Evolutionary conservation across 1,284 basidiomycete genomes (phyloP), one percentile per base, ranked within the genome.

Genomic region (Trametes sp.): DNA sequence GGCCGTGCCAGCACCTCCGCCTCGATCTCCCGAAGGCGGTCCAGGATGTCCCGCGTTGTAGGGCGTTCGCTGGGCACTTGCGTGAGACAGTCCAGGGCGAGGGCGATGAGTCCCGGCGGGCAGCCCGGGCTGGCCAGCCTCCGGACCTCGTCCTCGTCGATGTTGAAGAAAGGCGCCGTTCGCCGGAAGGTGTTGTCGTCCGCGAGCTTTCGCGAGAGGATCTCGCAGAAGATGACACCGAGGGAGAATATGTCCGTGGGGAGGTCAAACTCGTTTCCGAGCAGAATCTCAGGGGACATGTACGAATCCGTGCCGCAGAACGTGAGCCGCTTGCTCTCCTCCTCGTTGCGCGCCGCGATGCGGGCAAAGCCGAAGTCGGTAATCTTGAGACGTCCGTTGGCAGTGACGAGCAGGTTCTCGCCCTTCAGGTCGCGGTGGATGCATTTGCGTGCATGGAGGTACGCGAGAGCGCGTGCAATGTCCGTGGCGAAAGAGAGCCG

Each of bases 231-330:
- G 70, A 99, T 97, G 74, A 99, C 89, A 0, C 96, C 97, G 23
- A 98, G 85, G 7, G 95, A 96, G 76, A 94, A 98, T 13, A 98
- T 89, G 74, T 99, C 97, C 8, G 96, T 97, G 2, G 94, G 90
- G 8, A 98, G 85, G 73, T 94, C 92, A 71, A 98, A 98, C 71
- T 95, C 92, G 58, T 93, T 86, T 21, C 96, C 96, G 14, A 94
- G 82, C 8, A 98, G 81, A 69, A 99, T 98, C 77, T 98, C 97
- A 0, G 96, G 97, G 10, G 89, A 94, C 93, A 93, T 93, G 78
- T 94, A 95, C 3, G 93, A 92, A 73, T 98, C 96, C 0, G 96
- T 98, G 19, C 96, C 96, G 71, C 97, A 98, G 79, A 97, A 98
- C 0, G 94, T 98, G 70, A 98, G 88, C 23, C 95, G 85, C 72